phyloP scores from a whole-genome alignment of 108 stramenopile genomes.

The Nannochloropsis oceanica region DNA sequence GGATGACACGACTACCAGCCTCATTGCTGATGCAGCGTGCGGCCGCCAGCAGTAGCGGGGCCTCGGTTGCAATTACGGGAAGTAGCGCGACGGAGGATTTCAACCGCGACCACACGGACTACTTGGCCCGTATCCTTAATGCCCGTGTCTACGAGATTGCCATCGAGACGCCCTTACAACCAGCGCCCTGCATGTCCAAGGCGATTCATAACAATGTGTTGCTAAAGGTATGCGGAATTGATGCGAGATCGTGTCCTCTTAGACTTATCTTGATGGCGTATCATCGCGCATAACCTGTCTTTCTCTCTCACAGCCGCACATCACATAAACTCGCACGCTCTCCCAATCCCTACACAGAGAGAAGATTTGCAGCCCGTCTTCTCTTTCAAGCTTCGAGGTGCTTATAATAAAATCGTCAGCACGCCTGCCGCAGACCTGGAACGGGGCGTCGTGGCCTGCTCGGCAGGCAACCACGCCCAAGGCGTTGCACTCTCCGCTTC shows the following conservation, averaged over 20 bases:
- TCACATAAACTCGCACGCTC: neutral
- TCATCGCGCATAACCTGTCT: neutral
- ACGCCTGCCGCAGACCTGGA: constrained; percentile 45
- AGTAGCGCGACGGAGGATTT: neutral
- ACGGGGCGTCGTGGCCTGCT: constrained; percentile 82
- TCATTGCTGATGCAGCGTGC: neutral
- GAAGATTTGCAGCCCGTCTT: constrained; percentile 89
- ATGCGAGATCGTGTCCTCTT: neutral
- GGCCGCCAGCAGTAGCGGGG: neutral
- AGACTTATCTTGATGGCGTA: neutral
- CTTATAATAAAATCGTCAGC: constrained; percentile 89
- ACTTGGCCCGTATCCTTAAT: constrained; percentile 67
- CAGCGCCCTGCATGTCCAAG: constrained; percentile 47
- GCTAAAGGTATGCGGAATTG: constrained; percentile 6
- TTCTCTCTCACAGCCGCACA: neutral
- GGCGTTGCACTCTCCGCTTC: constrained; percentile 79
- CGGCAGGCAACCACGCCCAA: constrained; percentile 90
- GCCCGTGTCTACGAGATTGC: constrained; percentile 88
- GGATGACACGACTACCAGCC: neutral
- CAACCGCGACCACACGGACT: constrained; percentile 8
- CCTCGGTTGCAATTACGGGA: neutral
- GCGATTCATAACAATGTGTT: constrained; percentile 45
- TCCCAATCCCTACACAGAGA: neutral
- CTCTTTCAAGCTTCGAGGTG: constrained; percentile 94
- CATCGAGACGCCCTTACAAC: constrained; percentile 77